Percentiles rank a stretch among this genome's conserved stretches.
Evolutionary conservation across 2,329 filamentous ascomycete genomes (phyloP).

Genomic region (Coniochaeta sp.): DNA sequence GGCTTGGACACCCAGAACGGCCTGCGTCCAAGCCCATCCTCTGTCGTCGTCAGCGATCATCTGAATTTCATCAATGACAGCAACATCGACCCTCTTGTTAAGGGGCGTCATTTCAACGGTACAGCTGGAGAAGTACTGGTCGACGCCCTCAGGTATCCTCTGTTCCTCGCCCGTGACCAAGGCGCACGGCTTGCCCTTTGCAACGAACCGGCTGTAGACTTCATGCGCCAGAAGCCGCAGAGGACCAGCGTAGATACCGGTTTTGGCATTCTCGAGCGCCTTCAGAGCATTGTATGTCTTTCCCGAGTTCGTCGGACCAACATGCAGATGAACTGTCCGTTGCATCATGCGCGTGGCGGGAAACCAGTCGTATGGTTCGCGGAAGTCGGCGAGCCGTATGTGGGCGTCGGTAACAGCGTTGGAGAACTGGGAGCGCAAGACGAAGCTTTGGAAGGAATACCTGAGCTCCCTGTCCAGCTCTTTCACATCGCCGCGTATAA

Average conservation of each 20-base stretch:
- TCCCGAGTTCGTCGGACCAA: slow-evolving; percentile 94
- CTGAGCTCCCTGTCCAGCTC: slow-evolving; percentile 52
- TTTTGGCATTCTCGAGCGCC: slow-evolving; percentile 65
- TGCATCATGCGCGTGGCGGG: slow-evolving; percentile 73
- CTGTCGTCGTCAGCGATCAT: slow-evolving; percentile 80
- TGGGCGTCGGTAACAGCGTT: slow-evolving; percentile 50
- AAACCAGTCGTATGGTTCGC: slow-evolving; percentile 91
- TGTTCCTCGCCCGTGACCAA: slow-evolving; percentile 90
- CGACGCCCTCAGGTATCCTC: slow-evolving; percentile 52
- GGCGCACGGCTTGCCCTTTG: slow-evolving; percentile 68
- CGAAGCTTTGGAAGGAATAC: slow-evolving; percentile 60
- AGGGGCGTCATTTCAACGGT: slow-evolving; percentile 81
- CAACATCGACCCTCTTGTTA: slow-evolving; percentile 65
- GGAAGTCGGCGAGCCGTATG: slow-evolving; percentile 64
- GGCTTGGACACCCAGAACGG: slow-evolving; percentile 77
- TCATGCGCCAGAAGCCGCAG: slow-evolving; percentile 86
- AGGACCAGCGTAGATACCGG: slow-evolving; percentile 85
- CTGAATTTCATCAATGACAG: slow-evolving; percentile 97
- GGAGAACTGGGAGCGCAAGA: slow-evolving; percentile 51
- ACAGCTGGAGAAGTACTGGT: slow-evolving; percentile 65
- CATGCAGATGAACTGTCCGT: slow-evolving; percentile 81
- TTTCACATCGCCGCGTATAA: slow-evolving; percentile 40
- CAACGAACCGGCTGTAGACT: slow-evolving; percentile 79
- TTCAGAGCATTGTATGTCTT: slow-evolving; percentile 95
- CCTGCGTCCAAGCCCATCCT: slow-evolving; percentile 92